phyloP scores from a whole-genome alignment of 352 stramenopile species.

The Elongisporangium undulatum region DNA sequence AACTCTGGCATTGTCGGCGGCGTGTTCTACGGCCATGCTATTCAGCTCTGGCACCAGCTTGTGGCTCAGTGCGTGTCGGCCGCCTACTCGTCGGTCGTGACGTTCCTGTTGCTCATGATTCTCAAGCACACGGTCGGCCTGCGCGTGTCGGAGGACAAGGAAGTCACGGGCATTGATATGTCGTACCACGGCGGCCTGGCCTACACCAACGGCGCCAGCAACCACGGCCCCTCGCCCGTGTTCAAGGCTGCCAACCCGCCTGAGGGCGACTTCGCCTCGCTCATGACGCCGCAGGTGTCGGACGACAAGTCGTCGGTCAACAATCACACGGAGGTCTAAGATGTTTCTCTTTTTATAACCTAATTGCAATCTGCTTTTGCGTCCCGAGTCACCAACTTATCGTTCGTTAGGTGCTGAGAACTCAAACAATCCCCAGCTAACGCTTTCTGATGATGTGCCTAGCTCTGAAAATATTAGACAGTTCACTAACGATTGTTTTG shows the following conservation, averaged over 20 bases:
- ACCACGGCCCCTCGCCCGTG: constrained; percentile 3
- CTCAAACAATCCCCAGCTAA: no score
- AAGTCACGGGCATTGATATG: constrained; percentile 9
- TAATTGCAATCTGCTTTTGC: not conserved
- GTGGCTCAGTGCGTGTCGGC: constrained; percentile 13
- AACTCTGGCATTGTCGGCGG: constrained; percentile 26
- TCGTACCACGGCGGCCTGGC: constrained; percentile 13
- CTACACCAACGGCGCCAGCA: constrained; percentile 7
- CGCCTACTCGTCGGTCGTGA: constrained; percentile 8
- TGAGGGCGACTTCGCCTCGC: not conserved
- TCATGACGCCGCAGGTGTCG: constrained; percentile 3
- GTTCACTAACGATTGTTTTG: no score
- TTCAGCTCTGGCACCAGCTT: constrained; percentile 21
- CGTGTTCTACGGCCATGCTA: constrained; percentile 25
- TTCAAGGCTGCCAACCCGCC: constrained; percentile 9
- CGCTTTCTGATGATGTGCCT: no score
- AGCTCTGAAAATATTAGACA: no score
- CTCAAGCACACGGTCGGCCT: constrained; percentile 20
- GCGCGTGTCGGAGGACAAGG: constrained; percentile 13
- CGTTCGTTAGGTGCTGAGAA: no score
- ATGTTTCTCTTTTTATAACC: not conserved
- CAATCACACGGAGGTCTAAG: not conserved
- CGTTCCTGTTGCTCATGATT: constrained; percentile 6
- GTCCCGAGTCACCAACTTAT: not conserved
- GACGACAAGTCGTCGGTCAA: not conserved